These are phyloP conservation scores for Arthrobotrys sphaeroides DNA, from an alignment of 2,329 filamentous ascomycete genomes.

Conservation along the genomic window DNA sequence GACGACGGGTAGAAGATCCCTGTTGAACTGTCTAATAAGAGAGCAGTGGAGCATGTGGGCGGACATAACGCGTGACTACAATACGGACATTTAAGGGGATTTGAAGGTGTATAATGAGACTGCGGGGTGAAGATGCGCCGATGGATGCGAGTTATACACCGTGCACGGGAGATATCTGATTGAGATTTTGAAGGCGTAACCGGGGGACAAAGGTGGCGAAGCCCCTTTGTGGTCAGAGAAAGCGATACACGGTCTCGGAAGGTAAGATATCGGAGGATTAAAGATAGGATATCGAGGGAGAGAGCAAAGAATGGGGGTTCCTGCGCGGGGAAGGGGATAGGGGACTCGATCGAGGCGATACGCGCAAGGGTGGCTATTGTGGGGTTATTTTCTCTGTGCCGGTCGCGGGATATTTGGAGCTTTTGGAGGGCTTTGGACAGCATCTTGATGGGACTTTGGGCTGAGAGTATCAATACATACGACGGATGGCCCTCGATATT, in stretches of 20 bases:
- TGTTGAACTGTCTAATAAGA: slow-evolving; percentile 30
- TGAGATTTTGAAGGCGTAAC: neutral
- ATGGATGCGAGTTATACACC: slow-evolving; percentile 14
- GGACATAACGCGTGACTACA: slow-evolving; percentile 34
- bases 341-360: neutral
- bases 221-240: slow-evolving; percentile 30
- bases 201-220: slow-evolving; percentile 35
- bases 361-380: slow-evolving; percentile 10
- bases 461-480: too few species aligned
- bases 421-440: slow-evolving; percentile 27
- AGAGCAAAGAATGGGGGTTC: slow-evolving; percentile 26
- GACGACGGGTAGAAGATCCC: slow-evolving; percentile 33
- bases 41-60: slow-evolving; percentile 17
- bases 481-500: too few species aligned
- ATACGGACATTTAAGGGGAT: slow-evolving; percentile 31
- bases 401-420: slow-evolving; percentile 29
- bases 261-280: slow-evolving; percentile 34
- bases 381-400: slow-evolving; percentile 12
- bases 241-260: slow-evolving; percentile 41
- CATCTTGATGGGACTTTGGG: too few species aligned
- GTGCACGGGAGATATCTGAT: neutral
- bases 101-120: neutral
- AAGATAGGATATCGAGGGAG: slow-evolving; percentile 25
- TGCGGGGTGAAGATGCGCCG: slow-evolving; percentile 12
- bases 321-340: neutral